These are phyloP conservation scores for Corynespora cassiicola DNA, from an alignment of 2,329 filamentous ascomycete genomes.

Conservation along the genomic window DNA sequence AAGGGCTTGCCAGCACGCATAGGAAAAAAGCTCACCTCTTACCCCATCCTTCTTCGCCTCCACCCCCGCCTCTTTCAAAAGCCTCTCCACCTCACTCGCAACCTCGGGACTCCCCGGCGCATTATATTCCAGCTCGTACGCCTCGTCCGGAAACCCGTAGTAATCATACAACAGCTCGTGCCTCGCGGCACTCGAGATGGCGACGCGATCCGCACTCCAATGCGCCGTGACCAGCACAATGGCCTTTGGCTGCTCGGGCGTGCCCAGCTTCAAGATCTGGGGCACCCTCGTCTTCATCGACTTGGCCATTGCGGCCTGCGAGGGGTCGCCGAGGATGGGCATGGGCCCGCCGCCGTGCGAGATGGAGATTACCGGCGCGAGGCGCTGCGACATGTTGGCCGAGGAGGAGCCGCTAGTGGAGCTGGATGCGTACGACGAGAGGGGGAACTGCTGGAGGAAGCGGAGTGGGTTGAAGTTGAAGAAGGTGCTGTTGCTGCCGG, in stretches of 20 bases:
- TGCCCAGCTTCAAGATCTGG: conserved; percentile 61
- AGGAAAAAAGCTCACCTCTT: conserved; percentile 31
- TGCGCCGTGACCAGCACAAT: conserved; percentile 66
- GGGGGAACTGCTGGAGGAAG: conserved; percentile 32
- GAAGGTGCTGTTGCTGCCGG: background rate
- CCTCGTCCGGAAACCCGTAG: conserved; percentile 63
- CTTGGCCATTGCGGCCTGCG: conserved; percentile 57
- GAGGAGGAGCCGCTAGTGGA: too few relatives aligned
- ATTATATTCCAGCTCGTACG: conserved; percentile 63
- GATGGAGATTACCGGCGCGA: conserved; percentile 47
- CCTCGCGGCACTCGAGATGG: conserved; percentile 57
- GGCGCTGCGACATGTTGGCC: conserved; percentile 38
- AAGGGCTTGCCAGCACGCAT: background rate
- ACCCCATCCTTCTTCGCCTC: conserved; percentile 35
- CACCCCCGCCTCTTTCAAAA: conserved; percentile 57
- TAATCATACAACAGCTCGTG: conserved; percentile 66
- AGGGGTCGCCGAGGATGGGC: conserved; percentile 63
- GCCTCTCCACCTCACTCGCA: conserved; percentile 56
- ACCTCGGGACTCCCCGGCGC: conserved; percentile 63
- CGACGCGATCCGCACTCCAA: conserved; percentile 59
- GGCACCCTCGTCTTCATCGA: conserved; percentile 63
- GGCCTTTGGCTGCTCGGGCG: conserved; percentile 56
- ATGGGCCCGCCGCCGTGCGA: conserved; percentile 59
- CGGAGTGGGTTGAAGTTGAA: conserved; percentile 30
- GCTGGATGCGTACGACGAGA: conserved; percentile 23